Base-by-base conservation (phyloP, 2,329 filamentous ascomycete genomes). In the Alternaria arborescens region DNA sequence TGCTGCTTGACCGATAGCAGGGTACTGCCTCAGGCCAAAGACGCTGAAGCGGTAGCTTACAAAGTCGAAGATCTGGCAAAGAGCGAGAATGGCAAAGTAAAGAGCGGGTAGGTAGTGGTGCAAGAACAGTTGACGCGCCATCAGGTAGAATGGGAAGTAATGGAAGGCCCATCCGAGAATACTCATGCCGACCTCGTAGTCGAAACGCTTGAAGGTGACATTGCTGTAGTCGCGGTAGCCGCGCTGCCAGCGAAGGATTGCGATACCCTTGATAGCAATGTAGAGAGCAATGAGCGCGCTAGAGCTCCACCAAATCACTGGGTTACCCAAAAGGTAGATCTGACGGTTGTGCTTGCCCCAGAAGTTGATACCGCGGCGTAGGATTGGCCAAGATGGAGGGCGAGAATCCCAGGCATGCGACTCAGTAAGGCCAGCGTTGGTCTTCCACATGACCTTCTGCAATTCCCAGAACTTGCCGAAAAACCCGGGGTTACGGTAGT, bases 401-500 rank as follows among this genome's bases (percentile, higher is more conserved):
- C 95, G 91, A 47, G 95, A 98, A 78, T 99, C 95, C 95, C 96
- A 99, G 53, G 94, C 93, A 77, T 99, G 95, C 18, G 94, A 97
- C 74, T 99, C 95, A 26, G 95, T 92, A 50, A 99, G 88, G 43
- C 95, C 95, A 32, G 95, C 95, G 76, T 99, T 99, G 36, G 95
- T 99, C 72, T 87, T 93, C 95, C 95, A 99, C 95, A 99, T 99
- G 66, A 99, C 95, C 80, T 91, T 90, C 77, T 99, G 94, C 44
- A 99, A 86, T 82, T 99, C 95, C 88, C 91, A 93, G 83, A 99
- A 99, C 80, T 99, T 99, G 74, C 92, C 93, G 64, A 99, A 89
- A 87, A 99, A 99, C 28, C 94, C 93, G 14, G 94, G 95, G 71
- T 94, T 90, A 72, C 88, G 88, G 82, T 99, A 99, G 82, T 98